Percentiles rank a stretch among this genome's conserved stretches.
phyloP scores from a whole-genome alignment of 1,284 basidiomycete species.

The Irpex sp. region DNA sequence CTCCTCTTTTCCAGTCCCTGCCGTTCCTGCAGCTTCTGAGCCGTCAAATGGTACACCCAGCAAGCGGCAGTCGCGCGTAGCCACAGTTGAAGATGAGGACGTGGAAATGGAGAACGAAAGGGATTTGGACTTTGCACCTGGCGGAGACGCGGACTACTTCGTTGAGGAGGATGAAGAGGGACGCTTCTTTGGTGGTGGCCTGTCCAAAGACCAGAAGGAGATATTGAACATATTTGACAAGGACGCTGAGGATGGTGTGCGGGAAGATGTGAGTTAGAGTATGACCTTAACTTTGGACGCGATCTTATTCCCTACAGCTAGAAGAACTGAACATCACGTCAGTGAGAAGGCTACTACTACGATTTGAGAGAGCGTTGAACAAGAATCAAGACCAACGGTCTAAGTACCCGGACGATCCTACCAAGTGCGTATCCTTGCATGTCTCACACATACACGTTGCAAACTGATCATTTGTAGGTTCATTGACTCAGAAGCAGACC shows the following conservation, averaged over 20 bases:
- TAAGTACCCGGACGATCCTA: conserved; percentile 90
- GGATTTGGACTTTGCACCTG: conserved; percentile 73
- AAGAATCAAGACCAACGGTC: conserved; percentile 97
- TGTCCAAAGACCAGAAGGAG: conserved; percentile 91
- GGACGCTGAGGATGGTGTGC: conserved; percentile 67
- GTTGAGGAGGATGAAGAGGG: conserved; percentile 93
- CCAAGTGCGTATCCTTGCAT: conserved; percentile 68
- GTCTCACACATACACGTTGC: neutral
- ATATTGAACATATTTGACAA: conserved; percentile 91
- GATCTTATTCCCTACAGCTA: conserved; percentile 45
- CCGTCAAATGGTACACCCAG: conserved; percentile 18
- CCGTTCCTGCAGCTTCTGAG: conserved; percentile 3
- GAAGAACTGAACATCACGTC: conserved; percentile 76
- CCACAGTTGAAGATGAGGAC: conserved; percentile 64
- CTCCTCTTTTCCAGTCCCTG: conserved; percentile 11
- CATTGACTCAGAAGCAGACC: conserved; percentile 97
- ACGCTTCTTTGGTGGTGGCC: conserved; percentile 92
- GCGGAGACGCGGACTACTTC: conserved; percentile 90
- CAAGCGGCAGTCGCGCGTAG: conserved; percentile 43
- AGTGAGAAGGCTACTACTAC: conserved; percentile 81
- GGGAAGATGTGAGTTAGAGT: conserved; percentile 69
- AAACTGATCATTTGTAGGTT: conserved; percentile 66
- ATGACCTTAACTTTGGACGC: conserved; percentile 31
- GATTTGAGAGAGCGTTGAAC: conserved; percentile 89
- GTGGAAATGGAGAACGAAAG: conserved; percentile 55